Percentiles rank a stretch among this genome's conserved stretches.
Conservation (phyloP, 2,329 filamentous ascomycete species). For the Venturia aucupariae region DNA sequence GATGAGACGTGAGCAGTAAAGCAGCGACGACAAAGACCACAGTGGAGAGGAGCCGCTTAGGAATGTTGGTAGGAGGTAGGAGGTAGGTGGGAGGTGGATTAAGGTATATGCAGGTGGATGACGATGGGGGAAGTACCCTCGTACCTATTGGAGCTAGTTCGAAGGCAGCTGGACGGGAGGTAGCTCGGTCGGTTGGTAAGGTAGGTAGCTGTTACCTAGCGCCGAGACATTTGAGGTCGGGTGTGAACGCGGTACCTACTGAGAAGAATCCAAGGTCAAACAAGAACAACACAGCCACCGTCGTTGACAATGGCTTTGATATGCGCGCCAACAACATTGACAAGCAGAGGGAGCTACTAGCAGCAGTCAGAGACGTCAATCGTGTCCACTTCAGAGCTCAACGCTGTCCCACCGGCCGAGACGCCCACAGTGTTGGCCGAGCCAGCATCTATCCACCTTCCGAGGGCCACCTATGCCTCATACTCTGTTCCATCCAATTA, state of each 20-base stretch:
- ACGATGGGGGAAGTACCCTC: not conserved
- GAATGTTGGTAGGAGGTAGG: not conserved
- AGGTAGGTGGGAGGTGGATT: not conserved
- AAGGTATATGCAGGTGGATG: not conserved
- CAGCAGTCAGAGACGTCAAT: not conserved
- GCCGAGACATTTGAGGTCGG: no score
- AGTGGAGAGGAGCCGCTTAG: not conserved
- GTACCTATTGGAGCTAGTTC: not conserved
- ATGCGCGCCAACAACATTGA: not conserved
- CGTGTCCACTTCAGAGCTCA: not conserved
- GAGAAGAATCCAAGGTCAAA: no score
- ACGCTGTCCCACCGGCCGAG: not conserved
- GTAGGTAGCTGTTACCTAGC: no score
- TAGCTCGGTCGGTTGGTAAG: no score
- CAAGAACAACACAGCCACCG: not conserved
- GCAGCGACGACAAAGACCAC: not conserved
- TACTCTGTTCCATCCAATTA: conserved; percentile 10
- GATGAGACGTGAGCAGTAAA: not conserved
- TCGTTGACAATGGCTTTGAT: not conserved
- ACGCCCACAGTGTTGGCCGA: not conserved
- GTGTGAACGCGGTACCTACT: no score
- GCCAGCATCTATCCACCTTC: not conserved
- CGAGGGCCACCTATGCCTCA: conserved; percentile 11
- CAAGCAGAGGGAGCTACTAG: no score
- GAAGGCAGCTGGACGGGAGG: no score